Percentiles rank a stretch among this genome's conserved stretches.
Evolutionary conservation across 805 yeast species (phyloP).

Genomic region (Candida dendrica): DNA sequence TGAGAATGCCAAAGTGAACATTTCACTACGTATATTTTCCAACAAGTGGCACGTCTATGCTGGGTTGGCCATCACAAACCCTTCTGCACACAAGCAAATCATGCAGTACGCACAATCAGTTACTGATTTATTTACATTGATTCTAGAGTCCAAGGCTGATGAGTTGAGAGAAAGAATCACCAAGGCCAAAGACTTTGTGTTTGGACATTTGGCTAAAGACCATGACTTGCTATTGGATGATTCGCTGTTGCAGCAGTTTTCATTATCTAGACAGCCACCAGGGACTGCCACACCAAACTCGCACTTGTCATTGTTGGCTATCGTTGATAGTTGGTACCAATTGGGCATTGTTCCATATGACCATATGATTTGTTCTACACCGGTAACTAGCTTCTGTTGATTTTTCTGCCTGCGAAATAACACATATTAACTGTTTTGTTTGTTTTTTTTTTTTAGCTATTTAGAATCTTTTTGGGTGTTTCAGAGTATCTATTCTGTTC

Average conservation of each 20-base stretch:
- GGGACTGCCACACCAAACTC: slow-evolving; percentile 72
- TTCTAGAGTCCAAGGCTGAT: slow-evolving; percentile 61
- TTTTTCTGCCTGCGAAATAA: too few relatives aligned
- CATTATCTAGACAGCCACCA: slow-evolving; percentile 63
- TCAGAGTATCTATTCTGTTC: slow-evolving; percentile 86
- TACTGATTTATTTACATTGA: slow-evolving; percentile 74
- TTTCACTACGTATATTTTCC: slow-evolving; percentile 81
- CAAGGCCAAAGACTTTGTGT: slow-evolving; percentile 69
- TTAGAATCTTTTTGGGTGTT: slow-evolving; percentile 89
- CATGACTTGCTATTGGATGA: slow-evolving; percentile 71
- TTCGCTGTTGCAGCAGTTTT: slow-evolving; percentile 67
- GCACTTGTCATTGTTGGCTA: slow-evolving; percentile 80
- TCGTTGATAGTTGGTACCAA: slow-evolving; percentile 90
- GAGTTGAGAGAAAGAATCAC: slow-evolving; percentile 52
- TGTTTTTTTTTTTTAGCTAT: slow-evolving; percentile 25
- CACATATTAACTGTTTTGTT: too few relatives aligned
- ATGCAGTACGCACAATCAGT: slow-evolving; percentile 82
- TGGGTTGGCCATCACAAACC: slow-evolving; percentile 92
- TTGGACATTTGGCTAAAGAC: slow-evolving; percentile 51
- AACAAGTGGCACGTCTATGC: slow-evolving; percentile 99
- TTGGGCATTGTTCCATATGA: slow-evolving; percentile 87
- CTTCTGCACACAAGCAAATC: slow-evolving; percentile 87
- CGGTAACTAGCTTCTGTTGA: too few relatives aligned
- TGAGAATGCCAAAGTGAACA: slow-evolving; percentile 93
- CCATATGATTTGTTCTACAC: slow-evolving; percentile 95